Evolutionary conservation across 495 filamentous ascomycete genomes (phyloP).

Genomic region (Aspergillus conjunctus): DNA sequence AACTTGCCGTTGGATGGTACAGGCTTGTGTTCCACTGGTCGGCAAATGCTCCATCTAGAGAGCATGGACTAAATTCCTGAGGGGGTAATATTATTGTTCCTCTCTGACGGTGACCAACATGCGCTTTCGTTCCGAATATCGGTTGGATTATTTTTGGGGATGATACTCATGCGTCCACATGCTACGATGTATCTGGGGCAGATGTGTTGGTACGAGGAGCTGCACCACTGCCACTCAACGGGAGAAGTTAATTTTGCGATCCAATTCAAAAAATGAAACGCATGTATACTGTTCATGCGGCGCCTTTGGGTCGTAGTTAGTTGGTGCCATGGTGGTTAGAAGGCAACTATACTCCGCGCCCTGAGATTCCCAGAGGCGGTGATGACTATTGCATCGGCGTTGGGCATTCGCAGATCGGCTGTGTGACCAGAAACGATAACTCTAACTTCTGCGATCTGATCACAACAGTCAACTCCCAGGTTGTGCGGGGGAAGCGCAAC

Average conservation of each 20-base stretch:
- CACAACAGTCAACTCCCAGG: not conserved
- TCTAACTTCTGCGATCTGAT: conserved; percentile 10
- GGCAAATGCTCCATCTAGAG: too few species aligned
- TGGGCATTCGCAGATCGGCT: conserved; percentile 6
- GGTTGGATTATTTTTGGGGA: too few species aligned
- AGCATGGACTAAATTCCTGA: too few species aligned
- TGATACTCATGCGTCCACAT: too few species aligned
- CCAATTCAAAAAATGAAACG: not conserved
- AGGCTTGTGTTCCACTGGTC: not conserved
- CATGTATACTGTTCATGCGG: not conserved
- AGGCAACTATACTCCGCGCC: conserved; percentile 11
- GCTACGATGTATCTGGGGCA: too few species aligned
- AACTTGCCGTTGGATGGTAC: conserved; percentile 9
- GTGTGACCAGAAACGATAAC: conserved; percentile 1
- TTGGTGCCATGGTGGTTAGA: not conserved
- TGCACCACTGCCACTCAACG: not conserved
- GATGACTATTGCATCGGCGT: not conserved
- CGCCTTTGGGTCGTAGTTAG: not conserved
- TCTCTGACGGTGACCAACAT: too few species aligned
- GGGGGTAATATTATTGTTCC: not conserved
- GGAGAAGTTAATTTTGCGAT: not conserved
- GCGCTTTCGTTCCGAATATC: too few species aligned
- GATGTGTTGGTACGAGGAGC: not conserved
- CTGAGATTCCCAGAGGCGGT: not conserved
- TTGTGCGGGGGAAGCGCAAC: conserved; percentile 19